Evolutionary conservation across 371 early-diverging fungal genomes (phyloP).

Genomic region (Lichtheimia hyalospora): DNA sequence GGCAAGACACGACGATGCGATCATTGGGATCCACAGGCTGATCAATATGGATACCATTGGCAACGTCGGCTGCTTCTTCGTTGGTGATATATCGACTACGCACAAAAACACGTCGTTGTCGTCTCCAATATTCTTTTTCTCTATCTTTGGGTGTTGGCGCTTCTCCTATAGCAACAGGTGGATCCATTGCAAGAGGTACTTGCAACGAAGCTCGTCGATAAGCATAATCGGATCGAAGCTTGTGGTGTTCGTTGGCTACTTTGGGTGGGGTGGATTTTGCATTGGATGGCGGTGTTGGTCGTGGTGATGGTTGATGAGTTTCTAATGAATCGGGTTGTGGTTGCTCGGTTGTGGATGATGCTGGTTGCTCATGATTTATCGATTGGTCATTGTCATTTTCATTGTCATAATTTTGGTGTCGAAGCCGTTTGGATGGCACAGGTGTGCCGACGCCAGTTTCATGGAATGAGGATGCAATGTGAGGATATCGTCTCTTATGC

Average conservation of each 20-base stretch:
- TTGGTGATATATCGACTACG: constrained; percentile 35
- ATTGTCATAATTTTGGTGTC: constrained; percentile 6
- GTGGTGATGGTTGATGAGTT: neutral
- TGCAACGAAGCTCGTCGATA: constrained; percentile 20
- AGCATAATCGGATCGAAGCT: constrained; percentile 11
- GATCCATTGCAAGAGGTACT: constrained; percentile 14
- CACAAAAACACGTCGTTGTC: constrained; percentile 38
- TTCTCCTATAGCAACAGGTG: constrained; percentile 6
- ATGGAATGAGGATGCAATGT: constrained; percentile 7
- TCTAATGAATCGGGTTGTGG: neutral
- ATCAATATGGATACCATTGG: constrained; percentile 24
- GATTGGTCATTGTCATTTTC: neutral
- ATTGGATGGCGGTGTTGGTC: neutral
- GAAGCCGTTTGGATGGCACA: constrained; percentile 17
- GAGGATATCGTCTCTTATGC: neutral
- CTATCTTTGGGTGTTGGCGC: constrained; percentile 7
- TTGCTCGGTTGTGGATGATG: neutral
- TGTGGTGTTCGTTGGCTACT: too few species aligned
- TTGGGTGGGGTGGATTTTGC: too few species aligned
- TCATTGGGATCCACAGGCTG: constrained; percentile 8
- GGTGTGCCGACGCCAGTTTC: constrained; percentile 16
- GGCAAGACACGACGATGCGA: constrained; percentile 16
- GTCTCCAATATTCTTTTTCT: constrained; percentile 36
- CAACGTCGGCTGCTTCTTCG: constrained; percentile 29
- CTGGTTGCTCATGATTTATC: neutral